Conservation (phyloP, 2,329 filamentous ascomycete genomes). For the Fusarium sp. region DNA sequence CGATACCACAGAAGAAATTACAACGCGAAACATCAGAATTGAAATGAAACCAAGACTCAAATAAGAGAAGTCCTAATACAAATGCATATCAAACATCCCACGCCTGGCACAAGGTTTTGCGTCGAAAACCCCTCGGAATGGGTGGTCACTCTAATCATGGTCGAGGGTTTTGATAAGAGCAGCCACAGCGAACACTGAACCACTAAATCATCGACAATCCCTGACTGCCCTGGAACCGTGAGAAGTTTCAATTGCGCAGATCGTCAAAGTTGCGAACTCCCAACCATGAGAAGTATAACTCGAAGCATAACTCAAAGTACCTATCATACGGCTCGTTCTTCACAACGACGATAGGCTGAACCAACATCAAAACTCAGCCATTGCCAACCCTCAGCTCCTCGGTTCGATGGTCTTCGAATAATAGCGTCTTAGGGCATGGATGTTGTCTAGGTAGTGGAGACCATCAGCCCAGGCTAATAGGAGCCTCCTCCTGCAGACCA, state of each 20-base stretch:
- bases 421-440: slow-evolving; percentile 30
- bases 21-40: neutral
- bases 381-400: slow-evolving; percentile 10
- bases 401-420: slow-evolving; percentile 25
- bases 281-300: neutral
- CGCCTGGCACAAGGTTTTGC: neutral
- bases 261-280: slow-evolving; percentile 1
- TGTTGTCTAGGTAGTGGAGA: slow-evolving; percentile 26
- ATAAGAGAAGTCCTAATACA: neutral
- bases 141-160: slow-evolving; percentile 9
- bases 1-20: slow-evolving; percentile 6
- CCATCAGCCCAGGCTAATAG: slow-evolving; percentile 27
- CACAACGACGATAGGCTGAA: slow-evolving; percentile 15
- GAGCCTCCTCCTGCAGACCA: slow-evolving; percentile 33
- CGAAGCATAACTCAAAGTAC: neutral
- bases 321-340: slow-evolving; percentile 1
- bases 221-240: slow-evolving; percentile 17
- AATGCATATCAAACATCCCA: slow-evolving; percentile 5
- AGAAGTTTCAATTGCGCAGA: slow-evolving; percentile 30
- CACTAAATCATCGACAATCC: slow-evolving; percentile 5
- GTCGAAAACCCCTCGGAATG: neutral
- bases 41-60: neutral
- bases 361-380: slow-evolving; percentile 1
- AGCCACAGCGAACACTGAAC: slow-evolving; percentile 19
- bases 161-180: slow-evolving; percentile 28